Base-by-base conservation (phyloP, 2,329 filamentous ascomycete species). In the Colletotrichum neosansevieriae region DNA sequence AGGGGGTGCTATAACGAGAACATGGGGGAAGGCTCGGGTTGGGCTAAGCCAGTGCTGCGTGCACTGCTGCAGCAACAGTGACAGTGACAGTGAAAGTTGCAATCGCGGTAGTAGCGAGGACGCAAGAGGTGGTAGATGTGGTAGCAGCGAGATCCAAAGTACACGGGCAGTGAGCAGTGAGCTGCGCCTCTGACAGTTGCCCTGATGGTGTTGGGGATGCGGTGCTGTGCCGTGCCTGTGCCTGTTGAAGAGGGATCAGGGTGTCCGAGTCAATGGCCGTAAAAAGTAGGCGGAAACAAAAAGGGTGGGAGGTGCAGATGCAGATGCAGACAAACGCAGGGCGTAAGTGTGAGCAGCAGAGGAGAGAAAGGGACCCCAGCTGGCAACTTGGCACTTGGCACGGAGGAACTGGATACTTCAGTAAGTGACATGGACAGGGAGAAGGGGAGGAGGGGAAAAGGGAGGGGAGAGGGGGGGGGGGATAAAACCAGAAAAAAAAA, bases 1-100 rank as follows among this genome's bases (percentile, higher is more conserved):
- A 29, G 29, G 29, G 29, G 29, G 57, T 58, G 51, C 63, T 79
- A 79, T 78, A 77, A 79, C 74, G 71, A 72, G 72, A 58, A 74
- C 78, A 80, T 79, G 74, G 71, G 75, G 69, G 34, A 24, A 12
- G 60, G 42, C 62, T 60, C 34, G 24, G 40, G 38, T 51, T 60
- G 45, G 50, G 63, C 63, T 49, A 61, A 19, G 59, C 17, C 53
- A 42, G 57, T 59, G 17, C 44, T 53, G 47, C 36, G 60, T 17
- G n/a, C 36, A 34, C 38, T 42, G 40, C 38, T 42, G 60, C 49
- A 66, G 38, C 15, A 21, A 17, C 47, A 38, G 44, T 56, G 36
- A 56, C 62, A 42, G 42, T 19, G 24, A 36, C 56, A 60, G 32
- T 15, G 56, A 40, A 19, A 42, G 29, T 47, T 29, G 29, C 29